These are phyloP conservation scores for Chlamydomonas sp. DNA, from an alignment of 139 green algal species.

Conservation along the genomic window DNA sequence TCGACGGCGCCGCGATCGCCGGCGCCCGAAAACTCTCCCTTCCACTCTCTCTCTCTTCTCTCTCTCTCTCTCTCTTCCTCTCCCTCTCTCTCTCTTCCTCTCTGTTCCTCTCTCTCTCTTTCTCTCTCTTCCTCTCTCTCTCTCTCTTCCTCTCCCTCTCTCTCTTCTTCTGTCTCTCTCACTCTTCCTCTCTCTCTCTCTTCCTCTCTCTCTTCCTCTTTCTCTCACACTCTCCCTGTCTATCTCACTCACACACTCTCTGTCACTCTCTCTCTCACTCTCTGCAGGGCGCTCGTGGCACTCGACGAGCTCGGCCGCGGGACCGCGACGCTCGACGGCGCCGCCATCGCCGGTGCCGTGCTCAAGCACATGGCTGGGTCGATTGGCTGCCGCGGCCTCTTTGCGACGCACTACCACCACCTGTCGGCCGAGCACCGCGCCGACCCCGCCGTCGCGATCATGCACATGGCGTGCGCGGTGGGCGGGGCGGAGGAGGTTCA, in stretches of 20 bases:
- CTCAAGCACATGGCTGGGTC: constrained; percentile 64
- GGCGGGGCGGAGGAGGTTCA: constrained; percentile 12
- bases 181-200: background rate
- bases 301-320: constrained; percentile 95
- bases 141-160: background rate
- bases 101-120: too few species aligned
- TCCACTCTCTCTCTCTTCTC: too few species aligned
- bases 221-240: too few species aligned
- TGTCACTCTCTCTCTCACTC: constrained; percentile 20
- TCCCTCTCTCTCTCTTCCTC: too few species aligned
- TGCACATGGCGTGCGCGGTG: constrained; percentile 85
- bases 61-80: too few species aligned
- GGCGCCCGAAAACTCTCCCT: too few species aligned
- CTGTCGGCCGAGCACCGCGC: constrained; percentile 58
- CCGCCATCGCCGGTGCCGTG: constrained; percentile 88
- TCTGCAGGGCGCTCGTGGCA: constrained; percentile 65
- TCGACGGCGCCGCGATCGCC: constrained; percentile 91
- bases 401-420: constrained; percentile 97
- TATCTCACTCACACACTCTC: too few species aligned
- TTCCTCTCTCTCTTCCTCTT: background rate
- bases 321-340: constrained; percentile 92
- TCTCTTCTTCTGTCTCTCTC: background rate
- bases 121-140: too few species aligned
- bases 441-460: constrained; percentile 55
- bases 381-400: constrained; percentile 64